phyloP scores from a whole-genome alignment of 306 rosid genomes.

The Crataegus laevigata region DNA sequence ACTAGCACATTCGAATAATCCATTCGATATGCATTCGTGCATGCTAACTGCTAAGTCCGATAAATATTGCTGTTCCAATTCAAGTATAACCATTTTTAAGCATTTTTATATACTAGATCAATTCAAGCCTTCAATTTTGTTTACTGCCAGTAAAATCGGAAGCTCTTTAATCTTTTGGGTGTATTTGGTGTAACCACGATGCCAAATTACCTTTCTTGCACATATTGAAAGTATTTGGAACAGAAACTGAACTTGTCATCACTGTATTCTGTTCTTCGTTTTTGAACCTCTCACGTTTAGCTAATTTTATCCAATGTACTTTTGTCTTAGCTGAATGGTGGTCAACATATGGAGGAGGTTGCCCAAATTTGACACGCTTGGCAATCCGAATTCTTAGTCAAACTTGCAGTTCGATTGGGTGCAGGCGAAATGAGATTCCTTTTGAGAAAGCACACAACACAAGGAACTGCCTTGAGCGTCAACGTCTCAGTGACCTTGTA shows the following conservation, averaged over 20 bases:
- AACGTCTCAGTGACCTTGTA: slow-evolving; percentile 68
- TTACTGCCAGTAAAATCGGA: background rate
- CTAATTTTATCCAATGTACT: slow-evolving; percentile 9
- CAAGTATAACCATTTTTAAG: background rate
- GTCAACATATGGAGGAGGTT: slow-evolving; percentile 89
- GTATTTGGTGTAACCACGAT: background rate
- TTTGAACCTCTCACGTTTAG: background rate
- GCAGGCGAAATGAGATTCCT: slow-evolving; percentile 48
- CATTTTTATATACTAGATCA: background rate
- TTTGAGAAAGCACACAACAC: slow-evolving; percentile 45
- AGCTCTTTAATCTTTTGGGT: background rate
- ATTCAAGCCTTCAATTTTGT: background rate
- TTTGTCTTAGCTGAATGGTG: slow-evolving; percentile 83
- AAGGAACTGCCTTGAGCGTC: slow-evolving; percentile 69
- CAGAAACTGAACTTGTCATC: background rate
- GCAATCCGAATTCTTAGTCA: slow-evolving; percentile 85
- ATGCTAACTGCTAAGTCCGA: background rate
- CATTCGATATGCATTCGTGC: background rate
- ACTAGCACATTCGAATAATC: background rate
- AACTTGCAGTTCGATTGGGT: slow-evolving; percentile 50
- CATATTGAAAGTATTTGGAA: background rate
- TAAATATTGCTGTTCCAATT: background rate
- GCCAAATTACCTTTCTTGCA: background rate
- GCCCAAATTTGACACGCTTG: slow-evolving; percentile 76
- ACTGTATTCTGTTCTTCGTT: background rate